These are phyloP conservation scores for Pontederia crassipes DNA, from an alignment of 176 grass and related monocot species.

Conservation along the genomic window DNA sequence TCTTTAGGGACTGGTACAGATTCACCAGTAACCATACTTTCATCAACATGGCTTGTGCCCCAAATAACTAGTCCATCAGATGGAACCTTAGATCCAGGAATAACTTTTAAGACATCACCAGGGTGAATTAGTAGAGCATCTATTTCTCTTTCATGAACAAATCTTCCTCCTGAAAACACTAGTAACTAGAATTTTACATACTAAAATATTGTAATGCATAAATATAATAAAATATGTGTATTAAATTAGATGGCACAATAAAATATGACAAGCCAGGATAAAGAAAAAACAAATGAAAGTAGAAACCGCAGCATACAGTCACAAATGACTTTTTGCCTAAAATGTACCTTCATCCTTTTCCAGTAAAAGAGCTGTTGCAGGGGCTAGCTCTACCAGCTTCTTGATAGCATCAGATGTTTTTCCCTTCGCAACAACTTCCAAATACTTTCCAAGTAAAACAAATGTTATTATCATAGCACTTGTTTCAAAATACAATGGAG, in stretches of 20 bases:
- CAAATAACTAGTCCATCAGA: slow-evolving; percentile 76
- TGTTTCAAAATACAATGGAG: slow-evolving; percentile 96
- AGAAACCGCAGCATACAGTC: too few species aligned
- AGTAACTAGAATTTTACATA: slow-evolving; percentile 1
- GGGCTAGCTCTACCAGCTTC: slow-evolving; percentile 92
- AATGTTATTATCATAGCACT: slow-evolving; percentile 99
- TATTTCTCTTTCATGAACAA: slow-evolving; percentile 70
- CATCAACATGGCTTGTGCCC: slow-evolving; percentile 88
- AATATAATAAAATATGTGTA: not conserved
- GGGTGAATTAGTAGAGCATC: slow-evolving; percentile 89
- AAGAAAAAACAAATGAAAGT: too few species aligned
- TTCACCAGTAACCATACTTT: slow-evolving; percentile 99
- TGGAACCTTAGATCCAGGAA: slow-evolving; percentile 93
- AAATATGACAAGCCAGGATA: too few species aligned
- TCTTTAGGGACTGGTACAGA: slow-evolving; percentile 71
- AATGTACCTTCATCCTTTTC: slow-evolving; percentile 70
- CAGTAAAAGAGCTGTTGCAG: slow-evolving; percentile 85
- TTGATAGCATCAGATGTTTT: slow-evolving; percentile 97
- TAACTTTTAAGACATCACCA: slow-evolving; percentile 82
- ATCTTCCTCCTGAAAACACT: slow-evolving; percentile 54
- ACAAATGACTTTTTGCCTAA: too few species aligned
- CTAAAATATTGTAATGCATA: slow-evolving; percentile 11
- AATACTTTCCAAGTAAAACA: slow-evolving; percentile 93
- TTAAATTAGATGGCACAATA: not conserved
- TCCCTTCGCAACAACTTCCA: slow-evolving; percentile 91